Conservation (phyloP, 2,329 filamentous ascomycete genomes). For the Orbilia quercus region DNA sequence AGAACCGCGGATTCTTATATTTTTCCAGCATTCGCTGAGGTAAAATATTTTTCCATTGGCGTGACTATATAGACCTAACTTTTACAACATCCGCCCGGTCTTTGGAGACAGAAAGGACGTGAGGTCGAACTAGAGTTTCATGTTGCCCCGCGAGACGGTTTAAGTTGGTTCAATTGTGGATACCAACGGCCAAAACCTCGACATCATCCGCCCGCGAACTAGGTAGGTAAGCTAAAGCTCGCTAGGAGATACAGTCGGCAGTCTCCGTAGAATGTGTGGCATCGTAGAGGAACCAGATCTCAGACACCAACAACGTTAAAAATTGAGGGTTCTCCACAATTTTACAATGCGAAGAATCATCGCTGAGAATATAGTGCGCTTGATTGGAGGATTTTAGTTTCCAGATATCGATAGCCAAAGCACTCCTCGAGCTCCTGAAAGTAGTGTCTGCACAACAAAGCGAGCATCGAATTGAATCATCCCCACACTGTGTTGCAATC, state of each 20-base stretch:
- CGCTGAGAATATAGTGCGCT: background rate
- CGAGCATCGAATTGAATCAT: too few relatives aligned
- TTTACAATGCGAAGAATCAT: too few relatives aligned
- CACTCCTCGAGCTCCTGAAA: too few relatives aligned
- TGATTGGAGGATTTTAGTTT: constrained; percentile 42
- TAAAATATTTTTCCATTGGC: constrained; percentile 47
- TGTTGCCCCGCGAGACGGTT: background rate
- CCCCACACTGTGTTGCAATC: too few relatives aligned
- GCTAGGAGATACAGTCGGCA: too few relatives aligned
- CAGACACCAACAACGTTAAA: background rate
- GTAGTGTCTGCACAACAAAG: too few relatives aligned
- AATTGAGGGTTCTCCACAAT: background rate
- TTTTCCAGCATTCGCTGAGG: constrained; percentile 6
- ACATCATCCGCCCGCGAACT: background rate
- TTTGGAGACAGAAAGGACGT: background rate
- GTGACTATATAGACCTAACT: background rate
- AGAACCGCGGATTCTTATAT: background rate
- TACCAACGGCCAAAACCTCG: constrained; percentile 26
- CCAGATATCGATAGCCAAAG: too few relatives aligned
- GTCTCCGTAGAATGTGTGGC: background rate
- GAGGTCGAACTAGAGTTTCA: constrained; percentile 32
- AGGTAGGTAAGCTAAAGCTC: too few relatives aligned
- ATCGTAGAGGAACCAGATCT: background rate
- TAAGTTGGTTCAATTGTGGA: constrained; percentile 19
- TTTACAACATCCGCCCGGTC: constrained; percentile 35